Percentiles rank a stretch among this genome's conserved stretches.
Evolutionary conservation across 2,329 filamentous ascomycete genomes (phyloP).

Genomic region (Tolypocladium cylindrosporum): DNA sequence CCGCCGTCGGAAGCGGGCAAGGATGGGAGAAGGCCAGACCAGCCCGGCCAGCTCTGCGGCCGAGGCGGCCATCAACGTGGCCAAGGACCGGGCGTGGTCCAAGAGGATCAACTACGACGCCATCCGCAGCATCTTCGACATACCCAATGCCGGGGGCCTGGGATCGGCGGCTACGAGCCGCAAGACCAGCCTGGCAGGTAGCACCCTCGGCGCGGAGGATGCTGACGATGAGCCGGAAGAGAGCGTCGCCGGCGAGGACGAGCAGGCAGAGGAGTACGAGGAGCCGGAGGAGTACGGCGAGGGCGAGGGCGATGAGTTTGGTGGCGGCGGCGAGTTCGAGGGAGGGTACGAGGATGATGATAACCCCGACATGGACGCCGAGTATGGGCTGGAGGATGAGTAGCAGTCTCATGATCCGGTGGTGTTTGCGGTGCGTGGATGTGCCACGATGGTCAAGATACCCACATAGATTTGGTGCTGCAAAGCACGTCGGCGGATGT

Average conservation of each 20-base stretch:
- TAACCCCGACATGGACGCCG: conserved; percentile 25
- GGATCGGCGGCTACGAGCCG: conserved; percentile 42
- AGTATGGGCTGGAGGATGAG: conserved; percentile 21
- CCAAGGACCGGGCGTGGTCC: conserved; percentile 59
- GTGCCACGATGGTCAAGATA: neutral
- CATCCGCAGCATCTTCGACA: conserved; percentile 47
- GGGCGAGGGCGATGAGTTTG: conserved; percentile 22
- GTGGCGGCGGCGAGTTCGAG: conserved; percentile 13
- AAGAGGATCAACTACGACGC: conserved; percentile 68
- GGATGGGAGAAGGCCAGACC: conserved; percentile 55
- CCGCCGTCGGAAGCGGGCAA: conserved; percentile 42
- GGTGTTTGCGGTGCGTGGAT: neutral
- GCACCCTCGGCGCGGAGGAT: conserved; percentile 24
- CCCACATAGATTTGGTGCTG: neutral
- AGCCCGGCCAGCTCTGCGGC: conserved; percentile 57
- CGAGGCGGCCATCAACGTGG: conserved; percentile 58
- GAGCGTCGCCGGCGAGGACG: conserved; percentile 24
- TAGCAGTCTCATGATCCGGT: neutral
- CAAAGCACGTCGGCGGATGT: neutral
- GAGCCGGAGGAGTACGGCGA: conserved; percentile 23
- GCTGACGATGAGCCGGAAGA: conserved; percentile 23
- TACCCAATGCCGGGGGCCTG: conserved; percentile 30
- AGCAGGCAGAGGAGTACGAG: conserved; percentile 18
- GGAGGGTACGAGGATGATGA: conserved; percentile 26
- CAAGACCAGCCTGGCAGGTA: conserved; percentile 27